These are phyloP conservation scores for Millerago galiae DNA, from an alignment of 805 yeast species.

Conservation along the genomic window DNA sequence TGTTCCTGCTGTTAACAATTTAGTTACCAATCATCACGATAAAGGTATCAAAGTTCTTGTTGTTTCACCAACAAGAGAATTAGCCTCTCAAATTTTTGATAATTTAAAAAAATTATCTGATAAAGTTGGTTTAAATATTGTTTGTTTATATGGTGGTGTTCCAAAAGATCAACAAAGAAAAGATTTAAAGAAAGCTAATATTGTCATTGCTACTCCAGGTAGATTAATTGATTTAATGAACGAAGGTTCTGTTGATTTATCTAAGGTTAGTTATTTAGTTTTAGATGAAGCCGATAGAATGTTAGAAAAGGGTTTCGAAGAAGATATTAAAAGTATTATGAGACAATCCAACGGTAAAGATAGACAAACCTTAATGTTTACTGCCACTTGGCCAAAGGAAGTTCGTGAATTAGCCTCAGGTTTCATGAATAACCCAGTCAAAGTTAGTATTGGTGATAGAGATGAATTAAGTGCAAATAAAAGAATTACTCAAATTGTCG, in stretches of 20 bases:
- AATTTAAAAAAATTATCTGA: slow-evolving; percentile 62
- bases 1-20: slow-evolving; percentile 85
- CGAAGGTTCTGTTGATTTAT: slow-evolving; percentile 75
- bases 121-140: slow-evolving; percentile 57
- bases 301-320: slow-evolving; percentile 98
- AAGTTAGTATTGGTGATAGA: slow-evolving; percentile 87
- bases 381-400: slow-evolving; percentile 99
- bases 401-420: slow-evolving; percentile 86
- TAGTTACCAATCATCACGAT: slow-evolving; percentile 30
- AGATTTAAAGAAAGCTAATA: slow-evolving; percentile 58
- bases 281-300: slow-evolving; percentile 98
- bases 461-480: slow-evolving; percentile 94
- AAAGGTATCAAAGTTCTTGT: slow-evolving; percentile 68
- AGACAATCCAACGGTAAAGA: slow-evolving; percentile 42
- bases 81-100: slow-evolving; percentile 90
- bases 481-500: slow-evolving; percentile 88
- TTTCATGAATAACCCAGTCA: slow-evolving; percentile 81
- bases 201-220: slow-evolving; percentile 98
- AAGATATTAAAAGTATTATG: slow-evolving; percentile 84
- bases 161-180: slow-evolving; percentile 87
- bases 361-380: slow-evolving; percentile 95
- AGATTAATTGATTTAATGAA: slow-evolving; percentile 84
- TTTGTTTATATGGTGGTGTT: slow-evolving; percentile 95
- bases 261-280: slow-evolving; percentile 68
- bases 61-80: slow-evolving; percentile 95